Evolutionary conservation across 2,329 filamentous ascomycete genomes (phyloP), one percentile per base, ranked within the genome.

Genomic region (Alternaria tenuissima): DNA sequence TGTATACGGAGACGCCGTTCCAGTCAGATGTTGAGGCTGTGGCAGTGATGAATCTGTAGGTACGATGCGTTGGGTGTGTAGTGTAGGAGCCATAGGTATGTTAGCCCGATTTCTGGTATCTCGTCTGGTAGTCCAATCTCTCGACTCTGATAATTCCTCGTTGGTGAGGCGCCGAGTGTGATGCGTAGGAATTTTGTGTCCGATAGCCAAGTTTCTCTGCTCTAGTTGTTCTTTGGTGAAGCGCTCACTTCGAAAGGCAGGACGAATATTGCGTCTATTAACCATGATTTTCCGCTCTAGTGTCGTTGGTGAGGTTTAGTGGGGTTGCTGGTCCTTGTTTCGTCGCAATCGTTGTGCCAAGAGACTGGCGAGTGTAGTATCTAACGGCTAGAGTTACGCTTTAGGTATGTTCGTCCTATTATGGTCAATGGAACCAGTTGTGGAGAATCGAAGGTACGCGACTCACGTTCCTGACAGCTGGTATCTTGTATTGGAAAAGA

Each of bases 401-500:
- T n/a, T 14, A 43, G 28, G 39, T 3, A 26, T 5, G 6, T 7
- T 22, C 1, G 18, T 26, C 11, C 26, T 18, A n/a, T 22, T 20
- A 7, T 18, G 24, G 18, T 49, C 20, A 28, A 30, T 16, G 8
- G 1, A 41, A 34, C 11, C 28, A 5, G 9, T 14, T 18, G 7
- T 20, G 24, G 20, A n/a, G 32, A 28, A 14, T 20, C 7, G 8
- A 24, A 18, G n/a, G n/a, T 18, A n/a, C 22, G 36, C 6, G 14
- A 38, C 11, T 32, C 30, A 39, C 22, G 22, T 53, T 22, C 14
- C 34, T 5, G 7, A 48, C 34, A 8, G n/a, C 12, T 12, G 18
- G 24, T n/a, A n/a, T 6, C 12, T 41, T 26, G 18, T 36, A 6
- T 26, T 48, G 32, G 34, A 59, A 64, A 28, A 58, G 52, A 16